Evolutionary conservation across 2,329 filamentous ascomycete genomes (phyloP).

Genomic region (Colletotrichum spaethianum): DNA sequence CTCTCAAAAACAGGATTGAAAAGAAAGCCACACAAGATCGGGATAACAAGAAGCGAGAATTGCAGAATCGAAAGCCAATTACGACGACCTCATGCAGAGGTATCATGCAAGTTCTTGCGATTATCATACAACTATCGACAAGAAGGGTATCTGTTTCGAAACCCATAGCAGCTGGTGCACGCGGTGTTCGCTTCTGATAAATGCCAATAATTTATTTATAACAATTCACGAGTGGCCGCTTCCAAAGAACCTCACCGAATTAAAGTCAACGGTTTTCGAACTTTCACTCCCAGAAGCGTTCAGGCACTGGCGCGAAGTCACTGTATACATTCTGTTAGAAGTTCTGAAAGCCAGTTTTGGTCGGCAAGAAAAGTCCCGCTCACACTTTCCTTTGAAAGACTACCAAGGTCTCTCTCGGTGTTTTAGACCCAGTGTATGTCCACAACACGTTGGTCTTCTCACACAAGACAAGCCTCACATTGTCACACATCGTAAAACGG

Average conservation of each 20-base stretch:
- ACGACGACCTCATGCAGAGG: constrained; percentile 46
- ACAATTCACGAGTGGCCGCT: constrained; percentile 74
- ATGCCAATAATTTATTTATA: constrained; percentile 60
- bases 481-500: constrained; percentile 51
- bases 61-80: constrained; percentile 48
- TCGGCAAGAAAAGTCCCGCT: not conserved
- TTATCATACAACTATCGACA: not conserved
- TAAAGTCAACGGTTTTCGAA: constrained; percentile 67
- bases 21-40: constrained; percentile 49
- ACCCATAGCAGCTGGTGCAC: too few relatives aligned
- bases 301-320: constrained; percentile 64
- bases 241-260: constrained; percentile 48
- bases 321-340: constrained; percentile 56
- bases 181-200: constrained; percentile 50
- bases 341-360: constrained; percentile 50
- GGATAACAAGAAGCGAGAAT: constrained; percentile 52
- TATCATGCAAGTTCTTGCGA: constrained; percentile 29
- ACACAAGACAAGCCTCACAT: constrained; percentile 54
- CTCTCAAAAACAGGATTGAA: not conserved
- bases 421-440: not conserved
- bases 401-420: not conserved
- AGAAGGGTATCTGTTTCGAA: too few relatives aligned
- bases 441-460: constrained; percentile 46
- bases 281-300: constrained; percentile 58
- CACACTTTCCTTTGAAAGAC: not conserved